These are phyloP conservation scores for Nemania serpens DNA, from an alignment of 2,329 filamentous ascomycete species.

Conservation along the genomic window DNA sequence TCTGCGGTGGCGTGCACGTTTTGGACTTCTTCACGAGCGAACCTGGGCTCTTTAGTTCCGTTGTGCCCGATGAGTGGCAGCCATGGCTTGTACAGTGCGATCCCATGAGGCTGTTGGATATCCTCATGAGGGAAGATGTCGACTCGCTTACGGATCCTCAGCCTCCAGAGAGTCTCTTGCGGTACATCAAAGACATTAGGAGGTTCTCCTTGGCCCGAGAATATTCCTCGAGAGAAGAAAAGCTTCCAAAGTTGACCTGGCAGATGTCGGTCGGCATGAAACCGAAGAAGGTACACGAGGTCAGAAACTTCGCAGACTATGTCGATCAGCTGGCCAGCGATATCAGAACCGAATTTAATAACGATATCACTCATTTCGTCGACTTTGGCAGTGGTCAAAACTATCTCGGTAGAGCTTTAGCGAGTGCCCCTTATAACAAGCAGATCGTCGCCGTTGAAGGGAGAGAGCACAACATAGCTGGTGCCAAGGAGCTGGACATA, in stretches of 20 bases:
- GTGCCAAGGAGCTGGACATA: conserved; percentile 84
- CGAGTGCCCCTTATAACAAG: conserved; percentile 82
- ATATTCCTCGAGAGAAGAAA: conserved; percentile 53
- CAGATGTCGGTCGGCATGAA: conserved; percentile 90
- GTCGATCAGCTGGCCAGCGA: conserved; percentile 65
- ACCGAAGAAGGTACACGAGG: conserved; percentile 93
- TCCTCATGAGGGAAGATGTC: conserved; percentile 80
- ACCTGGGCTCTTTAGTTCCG: conserved; percentile 77
- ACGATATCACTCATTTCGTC: conserved; percentile 79
- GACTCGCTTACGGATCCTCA: conserved; percentile 41
- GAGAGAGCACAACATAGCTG: conserved; percentile 81
- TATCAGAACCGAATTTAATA: conserved; percentile 61
- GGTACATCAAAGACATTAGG: conserved; percentile 75
- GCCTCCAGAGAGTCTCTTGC: conserved; percentile 63
- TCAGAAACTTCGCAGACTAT: conserved; percentile 86
- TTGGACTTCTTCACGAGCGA: conserved; percentile 92
- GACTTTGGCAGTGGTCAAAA: conserved; percentile 98
- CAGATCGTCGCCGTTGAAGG: conserved; percentile 92
- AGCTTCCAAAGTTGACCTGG: conserved; percentile 65
- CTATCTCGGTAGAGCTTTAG: conserved; percentile 87
- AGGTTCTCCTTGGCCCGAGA: conserved; percentile 69
- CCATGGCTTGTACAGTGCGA: conserved; percentile 73
- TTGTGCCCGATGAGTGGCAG: conserved; percentile 82
- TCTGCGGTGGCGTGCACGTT: conserved; percentile 98
- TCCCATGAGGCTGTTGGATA: conserved; percentile 76